Evolutionary conservation across 352 stramenopile genomes (phyloP).

Genomic region (Phytophthora hybrid): DNA sequence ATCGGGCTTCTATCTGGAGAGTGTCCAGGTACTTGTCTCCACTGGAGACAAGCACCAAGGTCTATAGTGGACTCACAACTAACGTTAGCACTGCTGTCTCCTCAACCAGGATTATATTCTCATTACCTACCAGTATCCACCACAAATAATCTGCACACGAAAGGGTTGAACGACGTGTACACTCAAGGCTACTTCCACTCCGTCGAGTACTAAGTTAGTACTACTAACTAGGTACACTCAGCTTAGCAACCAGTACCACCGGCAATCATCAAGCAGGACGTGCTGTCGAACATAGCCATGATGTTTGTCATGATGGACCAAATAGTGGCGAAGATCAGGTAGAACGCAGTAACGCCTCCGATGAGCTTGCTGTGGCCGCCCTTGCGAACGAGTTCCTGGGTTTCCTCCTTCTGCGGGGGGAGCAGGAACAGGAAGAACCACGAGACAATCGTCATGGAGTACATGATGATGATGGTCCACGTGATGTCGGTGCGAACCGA

Average conservation of each 20-base stretch:
- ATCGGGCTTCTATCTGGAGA: too few species aligned
- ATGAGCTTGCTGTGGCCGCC: conserved; percentile 19
- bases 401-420: conserved; percentile 16
- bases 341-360: conserved; percentile 10
- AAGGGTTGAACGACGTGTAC: not conserved
- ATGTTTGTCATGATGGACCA: conserved; percentile 27
- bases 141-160: not conserved
- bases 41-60: too few species aligned
- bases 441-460: conserved; percentile 17
- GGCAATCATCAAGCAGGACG: conserved; percentile 20
- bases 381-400: conserved; percentile 13
- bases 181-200: not conserved
- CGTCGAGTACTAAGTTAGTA: not conserved
- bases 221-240: not conserved
- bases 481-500: conserved; percentile 2
- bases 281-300: conserved; percentile 23
- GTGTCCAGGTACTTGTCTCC: too few species aligned
- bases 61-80: too few species aligned
- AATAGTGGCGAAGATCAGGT: conserved; percentile 13
- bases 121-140: not conserved
- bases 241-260: conserved; percentile 6
- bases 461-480: conserved; percentile 21
- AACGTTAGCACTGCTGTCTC: too few species aligned
- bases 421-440: conserved; percentile 24
- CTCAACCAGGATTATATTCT: too few species aligned